Percentiles rank a stretch among this genome's conserved stretches.
Conservation (phyloP, 495 filamentous ascomycete species). For the Penicillium simplicissimum region DNA sequence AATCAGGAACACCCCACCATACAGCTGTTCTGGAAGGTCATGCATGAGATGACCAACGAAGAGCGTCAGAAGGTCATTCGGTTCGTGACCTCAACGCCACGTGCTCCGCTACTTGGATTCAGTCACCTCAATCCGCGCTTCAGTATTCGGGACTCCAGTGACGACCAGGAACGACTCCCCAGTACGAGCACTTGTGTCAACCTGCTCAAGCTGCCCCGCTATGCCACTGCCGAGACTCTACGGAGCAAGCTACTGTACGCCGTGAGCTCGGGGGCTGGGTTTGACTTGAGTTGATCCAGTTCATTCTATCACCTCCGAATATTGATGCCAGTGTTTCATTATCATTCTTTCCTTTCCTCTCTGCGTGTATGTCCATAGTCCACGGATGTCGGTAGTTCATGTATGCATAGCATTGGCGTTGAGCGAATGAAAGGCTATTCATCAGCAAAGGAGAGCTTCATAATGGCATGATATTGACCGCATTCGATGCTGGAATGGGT, state of each 20-base stretch:
- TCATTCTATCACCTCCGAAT: background rate
- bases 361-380: conserved; percentile 6
- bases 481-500: background rate
- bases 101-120: conserved; percentile 92
- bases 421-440: conserved; percentile 17
- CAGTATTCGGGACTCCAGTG: conserved; percentile 83
- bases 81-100: conserved; percentile 91
- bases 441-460: conserved; percentile 16
- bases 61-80: conserved; percentile 86
- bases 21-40: conserved; percentile 87
- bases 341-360: background rate
- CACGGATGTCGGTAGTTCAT: background rate
- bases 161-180: conserved; percentile 76
- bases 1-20: conserved; percentile 81
- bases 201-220: conserved; percentile 87
- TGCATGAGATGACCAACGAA: conserved; percentile 69
- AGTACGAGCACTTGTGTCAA: conserved; percentile 98
- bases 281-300: conserved; percentile 74
- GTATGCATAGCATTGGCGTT: conserved; percentile 38
- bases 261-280: conserved; percentile 87
- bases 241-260: conserved; percentile 86
- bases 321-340: background rate
- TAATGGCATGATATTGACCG: conserved; percentile 5
- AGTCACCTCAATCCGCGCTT: conserved; percentile 82
- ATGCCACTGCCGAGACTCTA: conserved; percentile 60